Evolutionary conservation across 2,329 filamentous ascomycete genomes (phyloP).

Genomic region (Cladophialophora chaetospira): DNA sequence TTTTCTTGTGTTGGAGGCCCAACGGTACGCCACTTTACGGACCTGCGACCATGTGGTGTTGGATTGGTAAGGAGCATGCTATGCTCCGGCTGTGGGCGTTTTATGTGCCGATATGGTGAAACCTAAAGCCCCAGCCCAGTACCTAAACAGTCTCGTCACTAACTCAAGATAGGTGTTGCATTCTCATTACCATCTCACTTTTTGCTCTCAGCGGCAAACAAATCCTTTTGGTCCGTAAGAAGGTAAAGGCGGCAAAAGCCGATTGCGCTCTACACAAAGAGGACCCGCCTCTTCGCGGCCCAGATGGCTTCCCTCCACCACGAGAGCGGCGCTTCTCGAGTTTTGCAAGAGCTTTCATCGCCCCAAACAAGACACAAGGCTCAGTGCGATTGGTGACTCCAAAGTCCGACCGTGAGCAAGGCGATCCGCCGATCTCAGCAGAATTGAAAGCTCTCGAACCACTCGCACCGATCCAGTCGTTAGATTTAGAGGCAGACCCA

Average conservation of each 20-base stretch:
- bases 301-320: not conserved
- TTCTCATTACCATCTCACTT: slow-evolving; percentile 17
- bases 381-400: not conserved
- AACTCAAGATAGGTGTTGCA: slow-evolving; percentile 9
- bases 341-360: slow-evolving; percentile 12
- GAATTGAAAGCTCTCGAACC: slow-evolving; percentile 15
- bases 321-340: slow-evolving; percentile 15
- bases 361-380: not conserved
- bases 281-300: not conserved
- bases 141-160: not conserved
- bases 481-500: slow-evolving; percentile 6
- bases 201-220: slow-evolving; percentile 24
- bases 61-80: slow-evolving; percentile 21
- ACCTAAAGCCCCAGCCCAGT: not conserved
- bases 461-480: slow-evolving; percentile 18
- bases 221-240: slow-evolving; percentile 21
- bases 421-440: not conserved
- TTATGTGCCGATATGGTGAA: slow-evolving; percentile 25
- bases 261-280: slow-evolving; percentile 1
- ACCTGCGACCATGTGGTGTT: slow-evolving; percentile 25
- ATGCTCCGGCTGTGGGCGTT: slow-evolving; percentile 22
- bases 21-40: slow-evolving; percentile 23
- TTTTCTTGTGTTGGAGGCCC: slow-evolving; percentile 24
- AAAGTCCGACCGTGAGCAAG: not conserved
- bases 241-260: slow-evolving; percentile 19